Evolutionary conservation across 768 basidiomycete species (phyloP).

Genomic region (Suillus subalutaceus): DNA sequence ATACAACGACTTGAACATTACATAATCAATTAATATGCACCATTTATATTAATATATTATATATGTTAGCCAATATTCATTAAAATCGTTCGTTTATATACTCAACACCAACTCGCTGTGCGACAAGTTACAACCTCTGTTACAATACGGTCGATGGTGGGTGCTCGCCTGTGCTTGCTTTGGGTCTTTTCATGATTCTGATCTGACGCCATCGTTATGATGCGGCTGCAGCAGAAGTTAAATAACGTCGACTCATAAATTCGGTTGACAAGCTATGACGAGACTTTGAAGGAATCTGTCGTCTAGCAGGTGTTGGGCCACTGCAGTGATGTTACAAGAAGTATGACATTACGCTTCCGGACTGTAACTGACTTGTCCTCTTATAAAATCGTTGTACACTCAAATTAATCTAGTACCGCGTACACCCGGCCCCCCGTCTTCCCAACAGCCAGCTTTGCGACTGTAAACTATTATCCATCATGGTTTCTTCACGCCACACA

Average conservation of each 20-base stretch:
- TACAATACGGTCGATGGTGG: neutral
- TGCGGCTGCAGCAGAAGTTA: neutral
- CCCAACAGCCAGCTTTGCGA: neutral
- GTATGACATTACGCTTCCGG: neutral
- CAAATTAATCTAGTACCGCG: neutral
- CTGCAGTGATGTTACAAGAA: no score
- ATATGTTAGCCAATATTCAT: no score
- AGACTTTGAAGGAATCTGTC: neutral
- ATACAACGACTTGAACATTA: no score
- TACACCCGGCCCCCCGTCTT: neutral
- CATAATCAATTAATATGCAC: no score
- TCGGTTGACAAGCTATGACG: neutral
- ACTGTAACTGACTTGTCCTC: neutral
- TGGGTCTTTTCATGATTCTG: neutral
- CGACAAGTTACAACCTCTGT: no score
- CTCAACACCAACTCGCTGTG: no score
- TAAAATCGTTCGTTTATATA: no score
- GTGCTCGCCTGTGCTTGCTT: neutral
- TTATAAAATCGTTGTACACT: neutral
- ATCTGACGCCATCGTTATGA: neutral
- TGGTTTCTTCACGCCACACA: neutral
- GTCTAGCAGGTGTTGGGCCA: neutral
- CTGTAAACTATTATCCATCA: constrained; percentile 1
- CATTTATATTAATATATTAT: no score
- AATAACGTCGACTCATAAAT: neutral